phyloP scores from a whole-genome alignment of 352 stramenopile genomes.

The Pythium pyrilobum region DNA sequence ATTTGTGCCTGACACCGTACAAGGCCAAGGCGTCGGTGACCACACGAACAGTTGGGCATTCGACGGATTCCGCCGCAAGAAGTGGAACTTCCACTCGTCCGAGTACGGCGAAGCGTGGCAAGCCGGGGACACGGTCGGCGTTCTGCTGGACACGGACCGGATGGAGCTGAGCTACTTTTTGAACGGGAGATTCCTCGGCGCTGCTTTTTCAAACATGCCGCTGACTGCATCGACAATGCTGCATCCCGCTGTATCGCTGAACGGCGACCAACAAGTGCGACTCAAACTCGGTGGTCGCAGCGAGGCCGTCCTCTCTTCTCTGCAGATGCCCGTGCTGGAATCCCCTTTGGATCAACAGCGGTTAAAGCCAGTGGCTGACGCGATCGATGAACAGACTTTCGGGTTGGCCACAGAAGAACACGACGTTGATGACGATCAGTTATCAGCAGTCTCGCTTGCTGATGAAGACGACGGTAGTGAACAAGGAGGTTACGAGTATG shows the following conservation, averaged over 20 bases:
- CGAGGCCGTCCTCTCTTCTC: background rate
- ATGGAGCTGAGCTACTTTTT: slow-evolving; percentile 88
- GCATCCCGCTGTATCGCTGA: slow-evolving; percentile 82
- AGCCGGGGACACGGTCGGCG: slow-evolving; percentile 78
- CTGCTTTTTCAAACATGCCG: slow-evolving; percentile 65
- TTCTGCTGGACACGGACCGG: slow-evolving; percentile 80
- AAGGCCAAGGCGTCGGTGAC: slow-evolving; percentile 90
- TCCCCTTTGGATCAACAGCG: slow-evolving; percentile 10
- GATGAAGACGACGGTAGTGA: background rate
- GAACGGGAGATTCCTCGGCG: slow-evolving; percentile 87
- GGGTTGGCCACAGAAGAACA: background rate
- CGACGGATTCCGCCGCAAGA: slow-evolving; percentile 85
- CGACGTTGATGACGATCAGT: background rate
- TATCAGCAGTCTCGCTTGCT: background rate
- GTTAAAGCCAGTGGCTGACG: background rate
- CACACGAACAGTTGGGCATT: slow-evolving; percentile 88
- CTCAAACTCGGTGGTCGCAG: slow-evolving; percentile 72
- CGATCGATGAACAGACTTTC: background rate
- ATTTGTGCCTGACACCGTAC: slow-evolving; percentile 77
- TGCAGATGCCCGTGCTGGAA: background rate
- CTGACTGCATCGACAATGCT: slow-evolving; percentile 43
- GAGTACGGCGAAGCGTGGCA: slow-evolving; percentile 86
- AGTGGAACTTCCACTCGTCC: slow-evolving; percentile 81
- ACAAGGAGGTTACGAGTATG: no score
- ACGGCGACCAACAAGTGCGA: slow-evolving; percentile 66